Conservation (phyloP, 208 protist species). For the Trypanosomatidae sp. region DNA sequence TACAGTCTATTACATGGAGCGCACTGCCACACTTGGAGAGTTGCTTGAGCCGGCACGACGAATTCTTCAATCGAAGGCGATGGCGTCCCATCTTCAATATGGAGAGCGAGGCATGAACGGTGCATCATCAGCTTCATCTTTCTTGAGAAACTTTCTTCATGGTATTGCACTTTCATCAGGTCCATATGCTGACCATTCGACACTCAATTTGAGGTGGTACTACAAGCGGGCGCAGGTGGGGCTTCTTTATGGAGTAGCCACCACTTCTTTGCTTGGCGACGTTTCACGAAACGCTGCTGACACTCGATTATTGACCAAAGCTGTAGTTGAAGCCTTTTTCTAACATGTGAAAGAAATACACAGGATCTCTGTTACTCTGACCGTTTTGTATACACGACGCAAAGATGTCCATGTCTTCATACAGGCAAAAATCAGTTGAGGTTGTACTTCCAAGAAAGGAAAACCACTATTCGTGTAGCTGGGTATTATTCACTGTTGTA, state of each 20-base stretch:
- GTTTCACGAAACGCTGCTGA: slow-evolving; percentile 34
- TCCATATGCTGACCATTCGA: slow-evolving; percentile 38
- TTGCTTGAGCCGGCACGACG: slow-evolving; percentile 37
- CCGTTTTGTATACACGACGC: not conserved
- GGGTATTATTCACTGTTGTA: not conserved
- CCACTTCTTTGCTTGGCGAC: slow-evolving; percentile 76
- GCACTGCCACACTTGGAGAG: slow-evolving; percentile 42
- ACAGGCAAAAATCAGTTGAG: not conserved
- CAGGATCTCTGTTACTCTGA: not conserved
- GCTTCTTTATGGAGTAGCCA: slow-evolving; percentile 41
- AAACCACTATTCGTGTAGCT: not conserved
- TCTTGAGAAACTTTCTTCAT: slow-evolving; percentile 51
- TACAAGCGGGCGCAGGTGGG: slow-evolving; percentile 45
- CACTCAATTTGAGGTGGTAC: slow-evolving; percentile 57
- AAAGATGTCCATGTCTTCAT: not conserved
- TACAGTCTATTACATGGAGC: slow-evolving; percentile 72
- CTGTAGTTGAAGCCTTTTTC: slow-evolving; percentile 31
- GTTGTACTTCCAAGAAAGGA: not conserved
- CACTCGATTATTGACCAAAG: slow-evolving; percentile 42
- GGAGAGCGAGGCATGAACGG: not conserved
- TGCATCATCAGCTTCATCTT: slow-evolving; percentile 19
- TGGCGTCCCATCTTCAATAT: slow-evolving; percentile 35
- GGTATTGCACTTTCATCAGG: slow-evolving; percentile 71
- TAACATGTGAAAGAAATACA: slow-evolving; percentile 5
- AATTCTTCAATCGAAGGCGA: slow-evolving; percentile 40